Percentiles rank a stretch among this genome's conserved stretches.
phyloP scores from a whole-genome alignment of 257 asterid species.

The Rhazya stricta region DNA sequence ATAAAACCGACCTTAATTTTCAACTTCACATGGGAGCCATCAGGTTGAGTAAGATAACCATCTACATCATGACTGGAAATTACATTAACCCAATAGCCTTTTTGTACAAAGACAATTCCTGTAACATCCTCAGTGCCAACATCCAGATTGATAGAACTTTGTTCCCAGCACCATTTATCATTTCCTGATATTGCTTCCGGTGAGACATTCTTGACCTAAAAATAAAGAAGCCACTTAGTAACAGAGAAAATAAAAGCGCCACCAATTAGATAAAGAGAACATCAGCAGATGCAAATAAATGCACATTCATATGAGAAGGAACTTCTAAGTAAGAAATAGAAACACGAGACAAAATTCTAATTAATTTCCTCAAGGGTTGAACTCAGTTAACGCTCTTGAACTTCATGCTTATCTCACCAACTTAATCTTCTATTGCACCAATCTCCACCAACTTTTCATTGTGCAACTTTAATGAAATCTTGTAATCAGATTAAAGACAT shows the following conservation, averaged over 20 bases:
- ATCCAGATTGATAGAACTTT: conserved; percentile 47
- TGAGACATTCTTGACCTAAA: conserved; percentile 56
- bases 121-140: conserved; percentile 77
- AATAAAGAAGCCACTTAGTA: conserved; percentile 19
- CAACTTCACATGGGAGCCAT: conserved; percentile 49
- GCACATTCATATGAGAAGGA: neutral
- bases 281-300: neutral
- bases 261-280: neutral
- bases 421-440: no score
- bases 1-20: conserved; percentile 59
- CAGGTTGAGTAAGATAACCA: conserved; percentile 60
- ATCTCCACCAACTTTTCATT: no score
- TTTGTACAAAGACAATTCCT: conserved; percentile 71
- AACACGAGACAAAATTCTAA: neutral
- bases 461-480: neutral
- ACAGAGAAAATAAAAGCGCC: neutral
- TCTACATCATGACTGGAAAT: conserved; percentile 83
- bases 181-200: conserved; percentile 45
- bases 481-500: neutral
- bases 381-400: neutral
- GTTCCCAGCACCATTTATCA: conserved; percentile 97
- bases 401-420: neutral
- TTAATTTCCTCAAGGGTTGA: neutral
- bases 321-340: neutral
- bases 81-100: conserved; percentile 75